These are phyloP conservation scores for Pelagomonas calceolata DNA, from an alignment of 108 stramenopile species.

Conservation along the genomic window DNA sequence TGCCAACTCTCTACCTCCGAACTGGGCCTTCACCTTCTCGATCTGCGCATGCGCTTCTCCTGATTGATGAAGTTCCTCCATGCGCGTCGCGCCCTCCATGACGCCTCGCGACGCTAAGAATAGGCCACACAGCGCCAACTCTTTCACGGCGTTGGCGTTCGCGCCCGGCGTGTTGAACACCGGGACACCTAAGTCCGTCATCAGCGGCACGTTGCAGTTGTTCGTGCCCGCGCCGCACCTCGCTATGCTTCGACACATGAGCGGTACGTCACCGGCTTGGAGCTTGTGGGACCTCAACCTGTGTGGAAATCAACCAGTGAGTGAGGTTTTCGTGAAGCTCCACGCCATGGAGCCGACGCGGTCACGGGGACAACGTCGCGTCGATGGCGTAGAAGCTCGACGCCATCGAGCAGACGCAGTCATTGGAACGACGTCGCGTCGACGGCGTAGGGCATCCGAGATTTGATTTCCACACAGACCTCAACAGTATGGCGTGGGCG, in stretches of 20 bases:
- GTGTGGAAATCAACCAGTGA: too few species aligned
- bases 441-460: too few species aligned
- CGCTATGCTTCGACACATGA: slow-evolving; percentile 73
- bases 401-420: too few species aligned
- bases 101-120: slow-evolving; percentile 62
- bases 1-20: slow-evolving; percentile 75
- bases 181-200: slow-evolving; percentile 84
- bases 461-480: too few species aligned
- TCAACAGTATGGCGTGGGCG: slow-evolving; percentile 71
- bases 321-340: too few species aligned
- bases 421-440: too few species aligned
- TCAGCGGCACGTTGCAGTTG: slow-evolving; percentile 78
- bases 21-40: slow-evolving; percentile 82
- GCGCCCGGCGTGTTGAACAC: slow-evolving; percentile 95
- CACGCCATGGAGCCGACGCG: too few species aligned
- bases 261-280: slow-evolving; percentile 63
- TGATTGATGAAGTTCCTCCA: slow-evolving; percentile 63
- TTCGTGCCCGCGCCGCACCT: slow-evolving; percentile 88
- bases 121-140: slow-evolving; percentile 76
- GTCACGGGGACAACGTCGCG: too few species aligned
- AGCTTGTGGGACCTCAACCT: slow-evolving; percentile 81
- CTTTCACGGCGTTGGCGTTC: slow-evolving; percentile 90
- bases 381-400: too few species aligned
- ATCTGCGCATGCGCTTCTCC: slow-evolving; percentile 67
- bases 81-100: slow-evolving; percentile 73